These are phyloP conservation scores for Hanseniaspora lachancei DNA, from an alignment of 805 yeast genomes.

Conservation along the genomic window DNA sequence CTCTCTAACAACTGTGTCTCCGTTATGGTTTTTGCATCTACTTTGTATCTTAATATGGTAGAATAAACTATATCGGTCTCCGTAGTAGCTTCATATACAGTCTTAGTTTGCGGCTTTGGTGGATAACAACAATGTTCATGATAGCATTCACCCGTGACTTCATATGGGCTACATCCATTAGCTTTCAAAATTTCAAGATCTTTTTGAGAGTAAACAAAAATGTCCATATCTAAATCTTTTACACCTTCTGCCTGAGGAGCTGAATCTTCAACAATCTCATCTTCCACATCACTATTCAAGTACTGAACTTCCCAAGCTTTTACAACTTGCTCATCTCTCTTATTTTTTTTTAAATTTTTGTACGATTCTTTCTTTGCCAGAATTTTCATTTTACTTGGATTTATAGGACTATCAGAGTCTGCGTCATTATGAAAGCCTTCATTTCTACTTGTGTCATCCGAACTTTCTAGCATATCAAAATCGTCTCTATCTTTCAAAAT, in stretches of 20 bases:
- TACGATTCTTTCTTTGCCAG: not conserved
- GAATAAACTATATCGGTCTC: constrained; percentile 18
- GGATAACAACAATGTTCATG: constrained; percentile 2
- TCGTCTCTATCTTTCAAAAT: too few species aligned
- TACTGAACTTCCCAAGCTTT: not conserved
- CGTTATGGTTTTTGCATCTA: constrained; percentile 18
- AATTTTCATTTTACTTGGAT: not conserved
- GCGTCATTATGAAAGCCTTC: not conserved
- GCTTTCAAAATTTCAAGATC: not conserved
- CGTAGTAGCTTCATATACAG: constrained; percentile 23
- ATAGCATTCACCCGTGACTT: constrained; percentile 2
- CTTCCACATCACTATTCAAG: not conserved
- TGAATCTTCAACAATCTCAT: not conserved
- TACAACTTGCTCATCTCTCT: not conserved
- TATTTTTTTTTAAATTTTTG: not conserved
- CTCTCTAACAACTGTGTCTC: constrained; percentile 20
- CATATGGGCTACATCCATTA: constrained; percentile 2
- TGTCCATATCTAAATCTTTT: not conserved
- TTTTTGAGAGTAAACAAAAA: constrained; percentile 1
- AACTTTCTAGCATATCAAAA: too few species aligned
- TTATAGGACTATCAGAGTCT: not conserved
- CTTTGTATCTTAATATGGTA: constrained; percentile 17
- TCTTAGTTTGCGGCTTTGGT: constrained; percentile 20
- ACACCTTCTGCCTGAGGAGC: not conserved
- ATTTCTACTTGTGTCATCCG: not conserved